These are phyloP conservation scores for Thymus mandschuricus DNA, from an alignment of 257 asterid species.

Conservation along the genomic window DNA sequence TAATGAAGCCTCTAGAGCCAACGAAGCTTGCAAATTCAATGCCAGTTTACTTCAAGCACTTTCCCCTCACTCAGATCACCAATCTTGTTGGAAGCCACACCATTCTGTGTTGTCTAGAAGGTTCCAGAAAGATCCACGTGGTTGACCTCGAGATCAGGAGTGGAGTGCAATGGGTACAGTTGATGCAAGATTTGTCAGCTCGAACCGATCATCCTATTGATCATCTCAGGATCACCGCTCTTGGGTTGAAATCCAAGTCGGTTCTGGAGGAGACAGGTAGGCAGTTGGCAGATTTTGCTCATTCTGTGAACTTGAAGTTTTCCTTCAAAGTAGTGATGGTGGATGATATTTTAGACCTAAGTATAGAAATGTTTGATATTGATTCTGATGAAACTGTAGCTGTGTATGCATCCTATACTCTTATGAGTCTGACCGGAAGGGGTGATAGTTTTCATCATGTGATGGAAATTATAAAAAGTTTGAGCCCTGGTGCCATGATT, in stretches of 20 bases:
- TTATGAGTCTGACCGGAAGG: constrained; percentile 25
- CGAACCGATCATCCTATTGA: constrained; percentile 2
- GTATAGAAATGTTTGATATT: neutral
- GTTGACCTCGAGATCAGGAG: constrained; percentile 31
- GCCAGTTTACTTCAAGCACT: constrained; percentile 18
- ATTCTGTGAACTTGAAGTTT: constrained; percentile 24
- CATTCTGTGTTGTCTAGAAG: constrained; percentile 14
- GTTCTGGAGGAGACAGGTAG: constrained; percentile 26
- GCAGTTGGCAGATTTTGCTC: constrained; percentile 26
- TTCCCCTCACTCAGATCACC: constrained; percentile 25
- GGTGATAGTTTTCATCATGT: constrained; percentile 39
- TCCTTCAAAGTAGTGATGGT: constrained; percentile 17
- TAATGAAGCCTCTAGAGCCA: neutral
- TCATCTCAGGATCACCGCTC: constrained; percentile 31
- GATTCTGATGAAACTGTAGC: constrained; percentile 17
- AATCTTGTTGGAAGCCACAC: constrained; percentile 28
- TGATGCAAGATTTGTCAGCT: constrained; percentile 31
- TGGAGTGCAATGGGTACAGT: constrained; percentile 31
- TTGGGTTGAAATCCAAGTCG: neutral
- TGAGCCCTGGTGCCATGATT: constrained; percentile 48
- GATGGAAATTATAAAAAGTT: constrained; percentile 39
- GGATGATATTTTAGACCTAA: constrained; percentile 21
- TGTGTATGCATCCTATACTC: constrained; percentile 22
- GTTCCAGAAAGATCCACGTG: constrained; percentile 17
- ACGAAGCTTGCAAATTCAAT: neutral